Evolutionary conservation across 1,139 yeast genomes (phyloP).

Genomic region (Saccharomyces hybrid): DNA sequence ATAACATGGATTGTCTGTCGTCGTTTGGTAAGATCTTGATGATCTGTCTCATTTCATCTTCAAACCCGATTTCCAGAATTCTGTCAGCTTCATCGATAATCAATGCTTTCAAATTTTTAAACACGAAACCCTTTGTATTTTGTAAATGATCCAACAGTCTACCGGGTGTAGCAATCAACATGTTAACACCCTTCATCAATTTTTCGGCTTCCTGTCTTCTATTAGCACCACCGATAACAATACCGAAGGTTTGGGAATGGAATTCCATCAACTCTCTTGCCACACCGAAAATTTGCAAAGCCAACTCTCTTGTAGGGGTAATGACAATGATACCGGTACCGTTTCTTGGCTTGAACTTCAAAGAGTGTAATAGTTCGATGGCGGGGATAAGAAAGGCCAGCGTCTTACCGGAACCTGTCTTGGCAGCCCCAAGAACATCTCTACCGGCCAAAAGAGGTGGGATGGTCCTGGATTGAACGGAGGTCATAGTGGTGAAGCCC

Average conservation of each 20-base stretch:
- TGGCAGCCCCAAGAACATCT: slow-evolving; percentile 95
- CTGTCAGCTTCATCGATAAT: slow-evolving; percentile 97
- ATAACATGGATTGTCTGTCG: slow-evolving; percentile 92
- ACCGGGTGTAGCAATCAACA: slow-evolving; percentile 96
- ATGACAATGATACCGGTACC: slow-evolving; percentile 87
- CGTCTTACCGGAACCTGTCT: slow-evolving; percentile 52
- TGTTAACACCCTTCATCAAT: slow-evolving; percentile 84
- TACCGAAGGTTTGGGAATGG: slow-evolving; percentile 91
- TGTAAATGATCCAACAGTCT: slow-evolving; percentile 93
- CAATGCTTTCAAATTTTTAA: slow-evolving; percentile 87
- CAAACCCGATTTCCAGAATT: slow-evolving; percentile 93
- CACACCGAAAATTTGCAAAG: slow-evolving; percentile 94
- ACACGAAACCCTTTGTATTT: slow-evolving; percentile 88
- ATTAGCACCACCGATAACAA: slow-evolving; percentile 97
- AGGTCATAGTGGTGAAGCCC: slow-evolving; percentile 89
- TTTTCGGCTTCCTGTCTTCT: slow-evolving; percentile 96
- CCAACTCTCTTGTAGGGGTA: slow-evolving; percentile 87
- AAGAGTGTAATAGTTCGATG: slow-evolving; percentile 78
- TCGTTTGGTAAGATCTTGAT: slow-evolving; percentile 89
- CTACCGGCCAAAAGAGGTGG: slow-evolving; percentile 94
- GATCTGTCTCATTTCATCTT: slow-evolving; percentile 96
- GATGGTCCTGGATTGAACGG: slow-evolving; percentile 87
- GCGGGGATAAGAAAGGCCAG: slow-evolving; percentile 88
- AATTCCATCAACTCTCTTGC: slow-evolving; percentile 83
- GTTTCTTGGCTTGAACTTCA: slow-evolving; percentile 85